Conservation (phyloP, 2,329 filamentous ascomycete species). For the Berkeleyomyces basicola region DNA sequence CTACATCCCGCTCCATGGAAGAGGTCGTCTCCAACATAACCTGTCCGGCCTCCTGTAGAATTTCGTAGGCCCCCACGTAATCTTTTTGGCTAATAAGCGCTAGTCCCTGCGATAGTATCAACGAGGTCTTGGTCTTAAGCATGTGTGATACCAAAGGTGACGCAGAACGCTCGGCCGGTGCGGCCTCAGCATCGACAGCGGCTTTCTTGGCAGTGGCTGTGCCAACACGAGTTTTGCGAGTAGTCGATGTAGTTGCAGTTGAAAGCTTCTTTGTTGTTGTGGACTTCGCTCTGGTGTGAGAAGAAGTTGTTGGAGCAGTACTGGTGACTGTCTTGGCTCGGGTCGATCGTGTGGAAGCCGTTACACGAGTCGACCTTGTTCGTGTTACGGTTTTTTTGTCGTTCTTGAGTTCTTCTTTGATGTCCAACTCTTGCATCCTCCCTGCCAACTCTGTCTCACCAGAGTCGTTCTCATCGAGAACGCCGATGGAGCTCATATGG, state of each 20-base stretch:
- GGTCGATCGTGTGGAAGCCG: constrained; percentile 15
- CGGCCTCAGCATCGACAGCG: neutral
- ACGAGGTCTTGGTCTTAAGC: constrained; percentile 22
- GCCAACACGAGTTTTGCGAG: neutral
- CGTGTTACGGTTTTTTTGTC: neutral
- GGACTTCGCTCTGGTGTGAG: neutral
- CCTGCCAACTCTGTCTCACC: constrained; percentile 14
- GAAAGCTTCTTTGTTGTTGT: neutral
- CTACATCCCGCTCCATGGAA: constrained; percentile 36
- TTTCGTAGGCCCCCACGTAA: constrained; percentile 39
- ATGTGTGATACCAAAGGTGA: constrained; percentile 3
- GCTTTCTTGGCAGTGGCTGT: neutral
- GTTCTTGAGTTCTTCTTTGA: constrained; percentile 17
- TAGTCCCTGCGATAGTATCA: constrained; percentile 25
- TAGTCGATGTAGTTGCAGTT: neutral
- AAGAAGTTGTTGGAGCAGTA: neutral
- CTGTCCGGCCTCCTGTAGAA: constrained; percentile 34
- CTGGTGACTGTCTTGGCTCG: constrained; percentile 13
- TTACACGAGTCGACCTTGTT: constrained; percentile 15
- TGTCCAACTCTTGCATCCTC: constrained; percentile 22
- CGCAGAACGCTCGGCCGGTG: neutral
- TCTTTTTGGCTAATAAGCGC: constrained; percentile 33
- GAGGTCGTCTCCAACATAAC: constrained; percentile 15
- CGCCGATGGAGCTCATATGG: constrained; percentile 21
- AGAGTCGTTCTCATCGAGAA: neutral